Conservation (phyloP, 2,329 filamentous ascomycete genomes). For the Aspergillus neoniger region DNA sequence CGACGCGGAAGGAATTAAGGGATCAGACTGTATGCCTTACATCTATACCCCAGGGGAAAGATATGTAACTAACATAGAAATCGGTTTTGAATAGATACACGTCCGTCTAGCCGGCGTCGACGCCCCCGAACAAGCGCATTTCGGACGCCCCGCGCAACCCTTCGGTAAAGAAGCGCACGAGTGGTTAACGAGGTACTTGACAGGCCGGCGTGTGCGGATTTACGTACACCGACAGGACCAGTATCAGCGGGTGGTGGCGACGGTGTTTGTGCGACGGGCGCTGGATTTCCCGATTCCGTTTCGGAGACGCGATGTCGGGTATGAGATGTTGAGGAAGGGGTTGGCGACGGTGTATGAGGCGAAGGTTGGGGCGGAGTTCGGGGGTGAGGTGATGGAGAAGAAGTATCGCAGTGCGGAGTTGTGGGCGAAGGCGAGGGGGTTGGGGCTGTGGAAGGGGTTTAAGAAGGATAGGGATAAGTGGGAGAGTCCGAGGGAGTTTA, state of each 20-base stretch:
- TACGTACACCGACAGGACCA: constrained; percentile 84
- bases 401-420: constrained; percentile 51
- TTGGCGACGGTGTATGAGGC: constrained; percentile 92
- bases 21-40: constrained; percentile 67
- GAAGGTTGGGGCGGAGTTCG: constrained; percentile 86
- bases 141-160: constrained; percentile 84
- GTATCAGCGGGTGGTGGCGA: constrained; percentile 87
- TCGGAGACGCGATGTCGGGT: constrained; percentile 75
- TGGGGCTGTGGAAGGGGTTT: constrained; percentile 71
- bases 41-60: too few relatives aligned
- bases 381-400: constrained; percentile 60
- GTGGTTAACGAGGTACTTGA: constrained; percentile 75
- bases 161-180: constrained; percentile 76
- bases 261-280: constrained; percentile 69
- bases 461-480: constrained; percentile 54
- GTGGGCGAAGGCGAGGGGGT: constrained; percentile 63
- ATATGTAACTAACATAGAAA: too few relatives aligned
- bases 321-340: constrained; percentile 84
- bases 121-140: constrained; percentile 90
- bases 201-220: constrained; percentile 73
- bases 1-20: constrained; percentile 67
- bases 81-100: constrained; percentile 59
- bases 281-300: constrained; percentile 42
- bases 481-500: constrained; percentile 88
- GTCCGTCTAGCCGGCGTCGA: constrained; percentile 90